Evolutionary conservation across 108 stramenopile species (phyloP).

Genomic region (Nannochloropsis gaditana): DNA sequence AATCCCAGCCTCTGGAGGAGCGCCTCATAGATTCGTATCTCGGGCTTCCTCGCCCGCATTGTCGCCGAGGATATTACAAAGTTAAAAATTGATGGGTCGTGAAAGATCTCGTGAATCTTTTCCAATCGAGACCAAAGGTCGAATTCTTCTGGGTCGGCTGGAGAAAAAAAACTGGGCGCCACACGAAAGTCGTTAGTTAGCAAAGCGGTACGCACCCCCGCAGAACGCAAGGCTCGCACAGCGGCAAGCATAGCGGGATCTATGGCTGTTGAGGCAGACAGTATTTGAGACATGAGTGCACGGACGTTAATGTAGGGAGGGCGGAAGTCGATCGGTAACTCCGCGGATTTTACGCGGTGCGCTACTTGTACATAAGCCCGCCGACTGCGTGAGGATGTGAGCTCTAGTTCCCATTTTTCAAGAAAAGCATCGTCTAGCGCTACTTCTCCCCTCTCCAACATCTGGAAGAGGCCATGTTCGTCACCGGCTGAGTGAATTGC

Average conservation of each 20-base stretch:
- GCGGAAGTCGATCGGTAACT: too few species aligned
- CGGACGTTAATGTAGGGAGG: slow-evolving; percentile 23
- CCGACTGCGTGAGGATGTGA: not conserved
- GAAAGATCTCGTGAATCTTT: not conserved
- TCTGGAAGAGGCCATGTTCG: slow-evolving; percentile 33
- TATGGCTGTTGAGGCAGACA: slow-evolving; percentile 21
- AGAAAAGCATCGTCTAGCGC: slow-evolving; percentile 29
- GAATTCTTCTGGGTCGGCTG: not conserved
- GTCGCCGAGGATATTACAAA: slow-evolving; percentile 31
- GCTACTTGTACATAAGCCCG: not conserved
- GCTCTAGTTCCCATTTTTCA: slow-evolving; percentile 21
- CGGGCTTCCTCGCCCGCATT: slow-evolving; percentile 35
- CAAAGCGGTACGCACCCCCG: slow-evolving; percentile 15
- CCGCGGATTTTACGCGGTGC: slow-evolving; percentile 10
- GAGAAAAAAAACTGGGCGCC: slow-evolving; percentile 20
- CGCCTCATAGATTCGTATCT: slow-evolving; percentile 28
- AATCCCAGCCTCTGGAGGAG: slow-evolving; percentile 33
- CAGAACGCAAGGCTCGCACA: slow-evolving; percentile 24
- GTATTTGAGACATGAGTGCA: slow-evolving; percentile 28
- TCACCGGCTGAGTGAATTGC: slow-evolving; percentile 34
- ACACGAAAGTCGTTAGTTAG: slow-evolving; percentile 40
- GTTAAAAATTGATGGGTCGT: slow-evolving; percentile 25
- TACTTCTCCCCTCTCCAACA: slow-evolving; percentile 38
- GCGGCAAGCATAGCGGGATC: slow-evolving; percentile 34
- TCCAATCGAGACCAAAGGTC: too few species aligned